Evolutionary conservation across 495 filamentous ascomycete genomes (phyloP).

Genomic region (Sabuloglossum arenarium): DNA sequence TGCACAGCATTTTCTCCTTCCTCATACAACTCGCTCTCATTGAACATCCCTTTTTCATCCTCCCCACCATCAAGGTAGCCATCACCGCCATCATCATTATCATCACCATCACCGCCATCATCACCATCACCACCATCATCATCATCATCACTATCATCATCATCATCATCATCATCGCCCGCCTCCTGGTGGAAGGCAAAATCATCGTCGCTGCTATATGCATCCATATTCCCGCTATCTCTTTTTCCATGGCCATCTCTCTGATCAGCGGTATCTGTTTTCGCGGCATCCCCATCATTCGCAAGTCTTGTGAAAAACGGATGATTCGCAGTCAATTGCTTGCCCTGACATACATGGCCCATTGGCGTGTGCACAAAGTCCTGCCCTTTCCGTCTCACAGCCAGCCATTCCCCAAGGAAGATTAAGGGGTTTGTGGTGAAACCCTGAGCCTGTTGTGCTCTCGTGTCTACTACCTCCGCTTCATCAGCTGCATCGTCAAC

Average conservation of each 20-base stretch:
- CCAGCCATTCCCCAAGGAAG: slow-evolving; percentile 31
- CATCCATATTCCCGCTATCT: not conserved
- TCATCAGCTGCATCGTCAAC: not conserved
- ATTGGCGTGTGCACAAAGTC: slow-evolving; percentile 33
- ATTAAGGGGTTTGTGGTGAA: slow-evolving; percentile 15
- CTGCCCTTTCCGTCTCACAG: slow-evolving; percentile 27
- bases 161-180: not conserved
- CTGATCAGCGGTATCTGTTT: not conserved
- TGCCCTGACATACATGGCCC: slow-evolving; percentile 29
- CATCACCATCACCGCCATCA: not conserved
- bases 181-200: too few species aligned
- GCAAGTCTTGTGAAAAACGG: slow-evolving; percentile 21
- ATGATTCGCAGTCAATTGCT: slow-evolving; percentile 19
- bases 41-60: too few species aligned
- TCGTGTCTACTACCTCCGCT: not conserved
- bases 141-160: not conserved
- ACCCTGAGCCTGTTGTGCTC: not conserved
- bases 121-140: too few species aligned
- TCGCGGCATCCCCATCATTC: too few species aligned
- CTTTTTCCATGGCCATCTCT: not conserved
- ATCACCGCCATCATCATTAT: not conserved
- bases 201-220: too few species aligned
- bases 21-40: too few species aligned
- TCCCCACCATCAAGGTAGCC: not conserved
- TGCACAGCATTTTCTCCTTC: too few species aligned